Conservation (phyloP, 1,284 basidiomycete genomes). For the Pterula multifida region DNA sequence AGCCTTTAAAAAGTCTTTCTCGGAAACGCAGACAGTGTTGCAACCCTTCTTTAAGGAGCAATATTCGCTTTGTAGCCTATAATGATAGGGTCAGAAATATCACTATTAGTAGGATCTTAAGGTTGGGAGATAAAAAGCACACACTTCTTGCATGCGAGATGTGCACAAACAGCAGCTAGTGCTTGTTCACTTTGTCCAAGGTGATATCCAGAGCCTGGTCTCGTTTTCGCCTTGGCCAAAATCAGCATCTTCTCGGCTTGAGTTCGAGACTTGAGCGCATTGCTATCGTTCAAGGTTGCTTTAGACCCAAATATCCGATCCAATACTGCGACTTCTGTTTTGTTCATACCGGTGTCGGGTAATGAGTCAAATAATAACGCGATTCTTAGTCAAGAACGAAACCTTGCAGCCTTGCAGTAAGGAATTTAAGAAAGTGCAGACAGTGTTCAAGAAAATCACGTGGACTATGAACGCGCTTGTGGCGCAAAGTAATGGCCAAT, state of each 20-base stretch:
- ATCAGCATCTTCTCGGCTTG: neutral
- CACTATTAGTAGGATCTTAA: neutral
- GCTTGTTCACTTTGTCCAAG: neutral
- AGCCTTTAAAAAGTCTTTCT: neutral
- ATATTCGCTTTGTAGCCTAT: neutral
- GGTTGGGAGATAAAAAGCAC: neutral
- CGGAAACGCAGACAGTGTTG: neutral
- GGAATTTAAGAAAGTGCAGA: neutral
- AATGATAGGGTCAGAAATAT: neutral
- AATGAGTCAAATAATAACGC: neutral
- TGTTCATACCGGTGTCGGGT: neutral
- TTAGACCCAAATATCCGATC: neutral
- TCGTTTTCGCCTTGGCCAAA: neutral
- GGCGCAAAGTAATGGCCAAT: no score
- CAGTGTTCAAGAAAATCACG: neutral
- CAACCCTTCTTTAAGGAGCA: neutral
- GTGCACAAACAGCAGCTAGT: neutral
- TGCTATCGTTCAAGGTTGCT: neutral
- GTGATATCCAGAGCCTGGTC: neutral
- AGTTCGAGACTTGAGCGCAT: neutral
- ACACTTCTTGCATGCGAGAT: neutral
- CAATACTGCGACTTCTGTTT: neutral
- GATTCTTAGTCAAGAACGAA: neutral
- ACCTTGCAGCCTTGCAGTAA: neutral
- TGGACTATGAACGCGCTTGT: neutral